Evolutionary conservation across 768 basidiomycete genomes (phyloP).

Genomic region (Tylopilus sp.): DNA sequence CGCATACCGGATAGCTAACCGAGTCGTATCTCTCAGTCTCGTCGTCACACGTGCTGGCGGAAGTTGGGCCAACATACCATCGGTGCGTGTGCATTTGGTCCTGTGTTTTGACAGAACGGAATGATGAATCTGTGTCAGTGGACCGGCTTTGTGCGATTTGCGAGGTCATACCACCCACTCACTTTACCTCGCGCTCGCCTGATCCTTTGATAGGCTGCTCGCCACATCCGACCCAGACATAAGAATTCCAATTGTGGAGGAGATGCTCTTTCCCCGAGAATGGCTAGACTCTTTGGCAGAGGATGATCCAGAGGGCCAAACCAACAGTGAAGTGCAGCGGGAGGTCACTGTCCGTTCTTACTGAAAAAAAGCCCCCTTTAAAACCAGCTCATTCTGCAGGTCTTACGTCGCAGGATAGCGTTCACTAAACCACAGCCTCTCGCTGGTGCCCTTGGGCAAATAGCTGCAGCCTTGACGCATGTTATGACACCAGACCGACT

Average conservation of each 20-base stretch:
- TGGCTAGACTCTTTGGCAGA: conserved; percentile 60
- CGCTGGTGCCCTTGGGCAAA: conserved; percentile 67
- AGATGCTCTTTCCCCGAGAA: conserved; percentile 55
- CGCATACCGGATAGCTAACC: conserved; percentile 58
- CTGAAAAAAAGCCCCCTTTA: too few species aligned
- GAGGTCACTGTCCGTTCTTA: conserved; percentile 36
- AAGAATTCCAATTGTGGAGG: conserved; percentile 48
- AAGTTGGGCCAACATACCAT: conserved; percentile 57
- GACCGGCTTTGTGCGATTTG: conserved; percentile 34
- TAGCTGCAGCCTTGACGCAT: conserved; percentile 66
- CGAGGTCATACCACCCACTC: conserved; percentile 25
- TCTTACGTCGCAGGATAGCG: conserved; percentile 41
- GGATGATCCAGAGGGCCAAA: conserved; percentile 53
- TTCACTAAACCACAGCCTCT: conserved; percentile 57
- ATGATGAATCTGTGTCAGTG: conserved; percentile 15
- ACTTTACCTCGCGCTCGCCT: neutral
- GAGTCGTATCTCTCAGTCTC: conserved; percentile 64
- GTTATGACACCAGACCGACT: conserved; percentile 35
- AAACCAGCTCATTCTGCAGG: conserved; percentile 31
- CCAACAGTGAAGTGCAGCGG: conserved; percentile 58
- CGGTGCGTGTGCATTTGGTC: conserved; percentile 39
- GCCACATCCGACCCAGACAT: conserved; percentile 38
- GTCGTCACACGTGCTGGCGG: conserved; percentile 71
- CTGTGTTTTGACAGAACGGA: neutral
- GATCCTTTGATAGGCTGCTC: conserved; percentile 30